Conservation (phyloP, 1,139 yeast genomes). For the Kazachstania sp. region DNA sequence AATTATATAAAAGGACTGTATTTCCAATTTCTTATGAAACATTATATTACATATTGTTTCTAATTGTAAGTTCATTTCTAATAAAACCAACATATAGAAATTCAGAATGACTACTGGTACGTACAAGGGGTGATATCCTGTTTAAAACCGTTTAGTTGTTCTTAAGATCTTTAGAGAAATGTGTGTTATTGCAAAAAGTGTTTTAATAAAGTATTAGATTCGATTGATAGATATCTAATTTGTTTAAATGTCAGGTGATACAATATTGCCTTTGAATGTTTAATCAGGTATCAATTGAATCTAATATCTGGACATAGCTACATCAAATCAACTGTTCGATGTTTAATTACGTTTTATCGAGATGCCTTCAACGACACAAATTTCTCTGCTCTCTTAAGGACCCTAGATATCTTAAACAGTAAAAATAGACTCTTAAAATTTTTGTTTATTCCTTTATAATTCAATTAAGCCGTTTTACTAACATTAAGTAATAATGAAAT, state of each 20-base stretch:
- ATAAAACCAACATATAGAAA: constrained; percentile 10
- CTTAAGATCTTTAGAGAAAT: constrained; percentile 12
- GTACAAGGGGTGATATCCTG: constrained; percentile 35
- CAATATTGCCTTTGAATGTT: neutral
- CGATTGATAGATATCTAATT: neutral
- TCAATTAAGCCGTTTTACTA: constrained; percentile 6
- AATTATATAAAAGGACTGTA: neutral
- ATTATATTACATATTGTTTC: neutral
- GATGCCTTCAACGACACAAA: no score
- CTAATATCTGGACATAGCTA: no score
- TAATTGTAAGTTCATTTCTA: neutral
- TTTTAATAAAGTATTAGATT: neutral
- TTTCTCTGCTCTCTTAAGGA: constrained; percentile 1
- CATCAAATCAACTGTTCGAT: no score
- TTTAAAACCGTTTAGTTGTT: constrained; percentile 33
- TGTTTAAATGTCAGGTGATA: neutral
- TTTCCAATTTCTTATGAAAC: neutral
- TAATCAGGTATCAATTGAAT: neutral
- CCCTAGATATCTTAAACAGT: constrained; percentile 7
- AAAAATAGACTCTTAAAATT: neutral
- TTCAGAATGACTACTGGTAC: constrained; percentile 34
- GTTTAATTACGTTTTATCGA: no score
- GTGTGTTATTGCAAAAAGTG: neutral
- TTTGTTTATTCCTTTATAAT: no score
- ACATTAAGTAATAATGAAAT: constrained; percentile 1